phyloP scores from a whole-genome alignment of 106 monocot species.

The Alisma plantagoaquatica region DNA sequence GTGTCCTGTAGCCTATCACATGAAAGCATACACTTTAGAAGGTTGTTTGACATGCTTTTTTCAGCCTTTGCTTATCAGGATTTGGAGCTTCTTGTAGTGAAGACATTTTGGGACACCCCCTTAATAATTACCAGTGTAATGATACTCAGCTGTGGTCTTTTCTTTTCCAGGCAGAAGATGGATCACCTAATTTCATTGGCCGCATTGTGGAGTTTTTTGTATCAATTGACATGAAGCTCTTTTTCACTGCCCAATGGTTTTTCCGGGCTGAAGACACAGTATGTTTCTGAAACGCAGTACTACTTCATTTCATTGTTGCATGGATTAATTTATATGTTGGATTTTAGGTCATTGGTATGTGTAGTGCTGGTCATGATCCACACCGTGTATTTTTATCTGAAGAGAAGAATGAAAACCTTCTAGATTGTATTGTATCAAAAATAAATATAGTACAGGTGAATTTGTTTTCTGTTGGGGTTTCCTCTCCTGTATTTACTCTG shows the following conservation, averaged over 20 bases:
- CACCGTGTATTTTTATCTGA: conserved; percentile 6
- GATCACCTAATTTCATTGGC: conserved; percentile 7
- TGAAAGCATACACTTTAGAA: no score
- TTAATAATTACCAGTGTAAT: no score
- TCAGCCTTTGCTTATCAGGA: no score
- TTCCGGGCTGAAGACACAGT: conserved; percentile 15
- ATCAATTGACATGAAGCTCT: background rate
- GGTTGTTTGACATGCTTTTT: no score
- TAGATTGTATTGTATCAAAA: conserved; percentile 6
- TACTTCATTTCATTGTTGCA: background rate
- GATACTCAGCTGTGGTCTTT: no score
- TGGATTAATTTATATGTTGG: background rate
- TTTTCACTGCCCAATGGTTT: conserved; percentile 17
- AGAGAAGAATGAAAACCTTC: conserved; percentile 6
- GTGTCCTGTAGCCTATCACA: no score
- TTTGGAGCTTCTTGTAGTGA: no score
- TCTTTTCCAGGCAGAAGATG: conserved; percentile 13
- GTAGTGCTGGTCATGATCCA: background rate
- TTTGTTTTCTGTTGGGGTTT: no score
- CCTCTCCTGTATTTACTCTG: no score
- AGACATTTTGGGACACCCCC: no score
- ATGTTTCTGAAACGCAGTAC: background rate
- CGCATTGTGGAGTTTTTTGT: conserved; percentile 16
- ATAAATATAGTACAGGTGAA: conserved; percentile 4
- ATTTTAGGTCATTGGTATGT: conserved; percentile 1